Evolutionary conservation across 2,329 filamentous ascomycete species (phyloP).

Genomic region (Stagonosporopsis vannaccii): DNA sequence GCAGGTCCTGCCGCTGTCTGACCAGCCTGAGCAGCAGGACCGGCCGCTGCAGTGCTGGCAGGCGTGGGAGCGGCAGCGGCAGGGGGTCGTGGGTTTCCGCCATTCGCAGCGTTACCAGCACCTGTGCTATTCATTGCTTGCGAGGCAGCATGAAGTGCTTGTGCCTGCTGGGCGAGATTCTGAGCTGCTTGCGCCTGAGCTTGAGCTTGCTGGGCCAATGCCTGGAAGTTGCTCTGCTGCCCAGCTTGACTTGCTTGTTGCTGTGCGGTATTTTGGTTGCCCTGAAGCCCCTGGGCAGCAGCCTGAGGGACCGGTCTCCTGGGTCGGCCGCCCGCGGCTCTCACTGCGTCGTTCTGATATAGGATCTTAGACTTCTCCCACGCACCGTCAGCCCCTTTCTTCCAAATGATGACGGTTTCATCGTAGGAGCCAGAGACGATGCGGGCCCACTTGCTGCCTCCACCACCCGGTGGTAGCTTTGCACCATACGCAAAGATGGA

Average conservation of each 20-base stretch:
- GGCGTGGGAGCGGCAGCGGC: constrained; percentile 9
- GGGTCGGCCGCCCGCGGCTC: constrained; percentile 55
- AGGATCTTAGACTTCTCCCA: constrained; percentile 82
- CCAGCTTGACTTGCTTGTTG: constrained; percentile 25
- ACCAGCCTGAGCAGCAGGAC: constrained; percentile 4
- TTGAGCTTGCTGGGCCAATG: constrained; percentile 47
- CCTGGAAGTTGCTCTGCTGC: constrained; percentile 40
- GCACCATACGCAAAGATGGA: constrained; percentile 83
- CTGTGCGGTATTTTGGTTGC: constrained; percentile 21
- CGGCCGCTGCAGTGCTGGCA: constrained; percentile 7
- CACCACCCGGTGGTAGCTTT: constrained; percentile 87
- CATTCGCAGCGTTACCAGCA: constrained; percentile 17
- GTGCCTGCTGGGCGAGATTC: constrained; percentile 44
- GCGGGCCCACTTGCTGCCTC: constrained; percentile 86
- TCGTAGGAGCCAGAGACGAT: constrained; percentile 98
- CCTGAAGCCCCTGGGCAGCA: constrained; percentile 23
- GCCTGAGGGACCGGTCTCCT: constrained; percentile 39
- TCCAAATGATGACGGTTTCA: constrained; percentile 95
- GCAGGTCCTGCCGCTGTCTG: constrained; percentile 18
- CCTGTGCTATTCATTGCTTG: constrained; percentile 34
- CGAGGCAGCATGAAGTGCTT: constrained; percentile 46
- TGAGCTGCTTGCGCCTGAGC: constrained; percentile 46
- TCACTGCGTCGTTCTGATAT: constrained; percentile 72
- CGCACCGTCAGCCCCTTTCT: constrained; percentile 80
- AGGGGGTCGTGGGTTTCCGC: constrained; percentile 14